A percentile compares a stretch with the other conserved stretches of the same genome.
phyloP scores from a whole-genome alignment of 140 eudicot genomes.

The Oenanthe javanica region DNA sequence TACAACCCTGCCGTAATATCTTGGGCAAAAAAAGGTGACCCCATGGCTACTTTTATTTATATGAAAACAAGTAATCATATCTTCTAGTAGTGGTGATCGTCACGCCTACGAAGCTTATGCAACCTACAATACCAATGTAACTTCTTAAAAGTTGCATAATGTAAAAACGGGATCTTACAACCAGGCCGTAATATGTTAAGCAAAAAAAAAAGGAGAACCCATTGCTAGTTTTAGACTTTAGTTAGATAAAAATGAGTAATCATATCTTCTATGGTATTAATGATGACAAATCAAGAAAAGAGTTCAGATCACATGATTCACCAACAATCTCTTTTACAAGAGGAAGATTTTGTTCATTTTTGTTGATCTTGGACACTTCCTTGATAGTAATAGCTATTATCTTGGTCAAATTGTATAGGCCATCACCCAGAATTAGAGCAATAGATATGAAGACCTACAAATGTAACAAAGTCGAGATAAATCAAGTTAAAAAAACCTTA shows the following conservation, averaged over 20 bases:
- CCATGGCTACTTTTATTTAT: no score
- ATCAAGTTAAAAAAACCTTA: neutral
- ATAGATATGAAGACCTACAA: conserved; percentile 78
- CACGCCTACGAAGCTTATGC: neutral
- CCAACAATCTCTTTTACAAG: neutral
- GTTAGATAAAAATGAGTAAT: neutral
- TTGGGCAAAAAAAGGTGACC: no score
- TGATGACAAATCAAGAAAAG: neutral
- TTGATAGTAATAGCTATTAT: conserved; percentile 49
- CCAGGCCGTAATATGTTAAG: neutral
- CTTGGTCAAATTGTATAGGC: conserved; percentile 77
- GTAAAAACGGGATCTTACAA: neutral
- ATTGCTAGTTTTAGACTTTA: neutral
- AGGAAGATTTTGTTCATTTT: conserved; percentile 10
- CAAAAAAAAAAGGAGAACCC: neutral
- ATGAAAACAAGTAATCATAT: no score
- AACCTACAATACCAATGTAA: neutral
- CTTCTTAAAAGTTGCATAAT: neutral
- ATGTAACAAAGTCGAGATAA: neutral
- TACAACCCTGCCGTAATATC: no score
- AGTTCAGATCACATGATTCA: neutral
- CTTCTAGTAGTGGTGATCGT: neutral
- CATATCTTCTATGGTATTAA: neutral
- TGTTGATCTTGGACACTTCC: conserved; percentile 36
- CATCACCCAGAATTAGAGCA: conserved; percentile 80